Conservation (phyloP, 2,329 filamentous ascomycete genomes). For the Fusarium albosuccineum region DNA sequence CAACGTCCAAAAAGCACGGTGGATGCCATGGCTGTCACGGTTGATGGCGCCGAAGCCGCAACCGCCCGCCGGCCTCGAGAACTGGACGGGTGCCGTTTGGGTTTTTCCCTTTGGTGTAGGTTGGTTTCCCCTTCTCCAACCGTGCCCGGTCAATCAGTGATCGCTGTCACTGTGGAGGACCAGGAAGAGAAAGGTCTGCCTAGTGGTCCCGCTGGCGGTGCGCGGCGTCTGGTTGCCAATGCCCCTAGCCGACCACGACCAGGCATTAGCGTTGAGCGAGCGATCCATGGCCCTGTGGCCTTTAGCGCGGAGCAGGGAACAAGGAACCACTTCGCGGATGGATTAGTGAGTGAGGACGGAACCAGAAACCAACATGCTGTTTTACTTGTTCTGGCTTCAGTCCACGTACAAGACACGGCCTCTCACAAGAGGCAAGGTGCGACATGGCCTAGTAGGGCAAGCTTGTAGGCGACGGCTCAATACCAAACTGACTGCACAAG, state of each 20-base stretch:
- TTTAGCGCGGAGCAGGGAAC: conserved; percentile 42
- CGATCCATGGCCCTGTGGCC: conserved; percentile 14
- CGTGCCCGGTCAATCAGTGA: conserved; percentile 33
- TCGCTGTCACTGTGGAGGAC: conserved; percentile 34
- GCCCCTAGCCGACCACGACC: conserved; percentile 41
- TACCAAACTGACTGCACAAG: not conserved
- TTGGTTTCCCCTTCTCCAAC: conserved; percentile 32
- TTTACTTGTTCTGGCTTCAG: conserved; percentile 10
- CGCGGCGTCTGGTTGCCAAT: conserved; percentile 39
- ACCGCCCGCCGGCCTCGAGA: conserved; percentile 19
- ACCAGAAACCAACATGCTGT: conserved; percentile 9
- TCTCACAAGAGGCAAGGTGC: not conserved
- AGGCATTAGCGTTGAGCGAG: conserved; percentile 42
- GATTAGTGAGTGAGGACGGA: conserved; percentile 15
- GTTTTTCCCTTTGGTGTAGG: conserved; percentile 32
- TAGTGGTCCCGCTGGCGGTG: conserved; percentile 33
- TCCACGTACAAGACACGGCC: conserved; percentile 1
- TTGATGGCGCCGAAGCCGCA: conserved; percentile 29
- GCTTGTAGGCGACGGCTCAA: not conserved
- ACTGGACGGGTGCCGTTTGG: conserved; percentile 23
- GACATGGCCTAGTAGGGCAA: conserved; percentile 2
- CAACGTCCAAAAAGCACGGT: not conserved
- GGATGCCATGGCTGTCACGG: conserved; percentile 24
- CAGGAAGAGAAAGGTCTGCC: conserved; percentile 21
- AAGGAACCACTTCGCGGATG: conserved; percentile 19